Evolutionary conservation across 257 asterid genomes (phyloP).

Genomic region (Penstemon newberryi): DNA sequence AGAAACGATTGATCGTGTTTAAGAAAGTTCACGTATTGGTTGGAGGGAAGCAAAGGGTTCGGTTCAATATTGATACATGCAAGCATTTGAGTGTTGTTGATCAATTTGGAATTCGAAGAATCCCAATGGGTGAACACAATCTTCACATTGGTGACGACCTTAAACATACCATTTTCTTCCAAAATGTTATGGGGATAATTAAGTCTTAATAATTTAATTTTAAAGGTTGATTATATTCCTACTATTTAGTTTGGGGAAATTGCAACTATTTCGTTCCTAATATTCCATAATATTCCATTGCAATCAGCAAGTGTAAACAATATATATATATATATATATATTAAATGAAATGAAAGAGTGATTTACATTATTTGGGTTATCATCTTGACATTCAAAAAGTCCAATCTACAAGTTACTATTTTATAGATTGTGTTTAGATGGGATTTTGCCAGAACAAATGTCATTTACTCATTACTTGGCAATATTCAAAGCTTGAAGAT

Average conservation of each 20-base stretch:
- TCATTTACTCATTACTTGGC: too few relatives aligned
- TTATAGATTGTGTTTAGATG: too few relatives aligned
- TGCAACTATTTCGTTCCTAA: constrained; percentile 30
- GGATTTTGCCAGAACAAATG: too few relatives aligned
- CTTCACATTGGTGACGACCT: constrained; percentile 72
- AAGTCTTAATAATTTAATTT: constrained; percentile 33
- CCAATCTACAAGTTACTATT: too few relatives aligned
- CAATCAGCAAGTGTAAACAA: constrained; percentile 29
- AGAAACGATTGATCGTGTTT: constrained; percentile 60
- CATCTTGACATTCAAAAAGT: too few relatives aligned
- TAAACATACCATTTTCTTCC: constrained; percentile 54
- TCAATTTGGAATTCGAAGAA: constrained; percentile 62
- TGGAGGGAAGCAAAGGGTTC: constrained; percentile 42
- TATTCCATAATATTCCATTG: constrained; percentile 1
- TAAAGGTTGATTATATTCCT: not conserved
- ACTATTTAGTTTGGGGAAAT: constrained; percentile 5
- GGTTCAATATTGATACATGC: constrained; percentile 49
- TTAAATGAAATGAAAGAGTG: constrained; percentile 14
- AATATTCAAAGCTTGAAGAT: too few relatives aligned
- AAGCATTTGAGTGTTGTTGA: constrained; percentile 70
- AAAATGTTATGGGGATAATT: constrained; percentile 34
- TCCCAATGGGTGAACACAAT: constrained; percentile 78
- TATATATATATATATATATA: not conserved
- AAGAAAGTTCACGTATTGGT: constrained; percentile 61
- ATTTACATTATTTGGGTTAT: not conserved